phyloP scores from a whole-genome alignment of 805 yeast species.

The Wickerhamomyces hampshirensis region DNA sequence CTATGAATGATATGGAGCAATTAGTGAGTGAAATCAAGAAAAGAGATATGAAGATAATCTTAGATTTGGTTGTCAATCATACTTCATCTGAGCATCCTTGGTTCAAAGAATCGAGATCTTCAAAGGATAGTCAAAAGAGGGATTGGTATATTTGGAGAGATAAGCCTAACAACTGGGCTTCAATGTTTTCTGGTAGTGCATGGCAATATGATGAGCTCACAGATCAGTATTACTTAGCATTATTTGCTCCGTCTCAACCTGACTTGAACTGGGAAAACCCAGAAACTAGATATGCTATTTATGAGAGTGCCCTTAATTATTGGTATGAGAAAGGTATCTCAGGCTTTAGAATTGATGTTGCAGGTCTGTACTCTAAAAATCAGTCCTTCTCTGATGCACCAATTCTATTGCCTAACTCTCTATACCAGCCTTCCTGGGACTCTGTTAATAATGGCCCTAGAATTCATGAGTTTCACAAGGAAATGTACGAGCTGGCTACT shows the following conservation, averaged over 20 bases:
- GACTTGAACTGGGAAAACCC: slow-evolving; percentile 55
- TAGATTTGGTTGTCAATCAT: slow-evolving; percentile 55
- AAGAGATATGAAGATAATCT: slow-evolving; percentile 44
- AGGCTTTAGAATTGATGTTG: slow-evolving; percentile 55
- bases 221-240: slow-evolving; percentile 47
- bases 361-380: slow-evolving; percentile 45
- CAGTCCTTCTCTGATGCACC: slow-evolving; percentile 44
- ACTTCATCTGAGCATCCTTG: slow-evolving; percentile 49
- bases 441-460: slow-evolving; percentile 42
- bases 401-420: slow-evolving; percentile 33
- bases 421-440: slow-evolving; percentile 33
- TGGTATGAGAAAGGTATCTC: slow-evolving; percentile 54
- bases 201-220: slow-evolving; percentile 52
- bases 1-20: slow-evolving; percentile 43
- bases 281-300: slow-evolving; percentile 26
- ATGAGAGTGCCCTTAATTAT: slow-evolving; percentile 40
- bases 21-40: slow-evolving; percentile 42
- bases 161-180: slow-evolving; percentile 53
- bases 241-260: slow-evolving; percentile 50
- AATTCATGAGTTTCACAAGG: slow-evolving; percentile 51
- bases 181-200: slow-evolving; percentile 47
- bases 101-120: slow-evolving; percentile 50
- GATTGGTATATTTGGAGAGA: slow-evolving; percentile 55
- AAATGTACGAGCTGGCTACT: slow-evolving; percentile 37
- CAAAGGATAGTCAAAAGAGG: slow-evolving; percentile 46